Percentiles rank a stretch among this genome's conserved stretches.
phyloP scores from a whole-genome alignment of 1,139 yeast species.

The Candida pseudoviswanathii region DNA sequence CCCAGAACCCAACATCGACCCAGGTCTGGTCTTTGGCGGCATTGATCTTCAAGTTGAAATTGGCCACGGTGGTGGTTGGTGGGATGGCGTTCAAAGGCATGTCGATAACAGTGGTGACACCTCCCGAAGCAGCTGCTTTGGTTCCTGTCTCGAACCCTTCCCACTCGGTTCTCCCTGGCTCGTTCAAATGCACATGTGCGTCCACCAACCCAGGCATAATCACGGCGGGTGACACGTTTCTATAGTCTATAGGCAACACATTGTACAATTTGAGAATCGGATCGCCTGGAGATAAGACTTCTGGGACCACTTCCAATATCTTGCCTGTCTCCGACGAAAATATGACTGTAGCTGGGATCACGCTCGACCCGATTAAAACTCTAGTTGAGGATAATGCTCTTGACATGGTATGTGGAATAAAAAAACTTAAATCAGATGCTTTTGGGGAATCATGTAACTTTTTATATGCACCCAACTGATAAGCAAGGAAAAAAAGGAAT shows the following conservation, averaged over 20 bases:
- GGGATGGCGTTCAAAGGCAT: conserved; percentile 97
- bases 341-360: conserved; percentile 68
- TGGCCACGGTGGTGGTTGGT: conserved; percentile 84
- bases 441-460: background rate
- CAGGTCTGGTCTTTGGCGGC: conserved; percentile 85
- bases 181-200: conserved; percentile 90
- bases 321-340: conserved; percentile 67
- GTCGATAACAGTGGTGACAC: conserved; percentile 92
- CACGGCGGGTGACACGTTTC: conserved; percentile 63
- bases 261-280: conserved; percentile 42
- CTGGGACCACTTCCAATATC: conserved; percentile 51
- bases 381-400: conserved; percentile 65
- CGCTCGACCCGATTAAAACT: conserved; percentile 56
- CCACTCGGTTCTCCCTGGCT: conserved; percentile 95
- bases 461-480: background rate
- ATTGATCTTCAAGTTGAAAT: conserved; percentile 68
- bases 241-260: conserved; percentile 41
- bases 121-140: conserved; percentile 90
- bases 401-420: conserved; percentile 39
- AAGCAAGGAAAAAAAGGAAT: conserved; percentile 1
- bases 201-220: conserved; percentile 92
- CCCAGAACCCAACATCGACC: conserved; percentile 97
- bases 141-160: conserved; percentile 95
- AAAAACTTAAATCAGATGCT: background rate
- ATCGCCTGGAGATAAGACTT: conserved; percentile 38